phyloP scores from a whole-genome alignment of 257 asterid species.

The Ehretia macrophylla region DNA sequence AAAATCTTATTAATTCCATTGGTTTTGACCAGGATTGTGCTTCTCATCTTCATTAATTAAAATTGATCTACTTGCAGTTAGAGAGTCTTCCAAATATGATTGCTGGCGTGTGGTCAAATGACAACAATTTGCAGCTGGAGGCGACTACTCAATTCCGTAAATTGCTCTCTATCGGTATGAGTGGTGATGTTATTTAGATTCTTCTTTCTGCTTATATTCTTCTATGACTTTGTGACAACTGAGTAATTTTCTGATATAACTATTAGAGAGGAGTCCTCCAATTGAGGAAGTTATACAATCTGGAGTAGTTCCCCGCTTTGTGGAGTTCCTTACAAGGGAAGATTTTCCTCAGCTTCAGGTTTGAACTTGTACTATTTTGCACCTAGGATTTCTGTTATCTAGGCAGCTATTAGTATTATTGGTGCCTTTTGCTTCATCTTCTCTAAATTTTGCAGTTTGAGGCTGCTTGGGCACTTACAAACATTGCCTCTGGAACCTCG shows the following conservation, averaged over 20 bases:
- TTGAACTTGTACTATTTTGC: constrained; percentile 8
- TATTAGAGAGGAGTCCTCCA: constrained; percentile 82
- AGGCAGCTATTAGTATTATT: neutral
- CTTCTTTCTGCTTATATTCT: neutral
- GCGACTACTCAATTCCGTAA: constrained; percentile 77
- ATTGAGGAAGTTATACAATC: constrained; percentile 92
- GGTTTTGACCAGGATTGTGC: too few relatives aligned
- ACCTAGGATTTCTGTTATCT: neutral
- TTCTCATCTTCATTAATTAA: neutral
- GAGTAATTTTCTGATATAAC: constrained; percentile 3
- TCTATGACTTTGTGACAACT: constrained; percentile 8
- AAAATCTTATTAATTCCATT: too few relatives aligned
- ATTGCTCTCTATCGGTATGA: constrained; percentile 77
- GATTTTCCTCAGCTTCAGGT: constrained; percentile 91
- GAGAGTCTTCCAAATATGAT: constrained; percentile 84
- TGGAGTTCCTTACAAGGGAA: constrained; percentile 74
- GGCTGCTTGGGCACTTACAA: constrained; percentile 98
- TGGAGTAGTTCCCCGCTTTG: constrained; percentile 93
- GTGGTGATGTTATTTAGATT: neutral
- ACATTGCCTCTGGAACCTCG: constrained; percentile 95
- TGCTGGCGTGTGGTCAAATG: constrained; percentile 68
- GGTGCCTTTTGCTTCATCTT: constrained; percentile 8
- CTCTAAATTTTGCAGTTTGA: constrained; percentile 51
- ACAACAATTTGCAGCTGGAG: constrained; percentile 67
- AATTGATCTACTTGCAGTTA: constrained; percentile 43